These are phyloP conservation scores for Annona cherimola DNA, from an alignment of 164 flowering plant genomes.

Conservation along the genomic window DNA sequence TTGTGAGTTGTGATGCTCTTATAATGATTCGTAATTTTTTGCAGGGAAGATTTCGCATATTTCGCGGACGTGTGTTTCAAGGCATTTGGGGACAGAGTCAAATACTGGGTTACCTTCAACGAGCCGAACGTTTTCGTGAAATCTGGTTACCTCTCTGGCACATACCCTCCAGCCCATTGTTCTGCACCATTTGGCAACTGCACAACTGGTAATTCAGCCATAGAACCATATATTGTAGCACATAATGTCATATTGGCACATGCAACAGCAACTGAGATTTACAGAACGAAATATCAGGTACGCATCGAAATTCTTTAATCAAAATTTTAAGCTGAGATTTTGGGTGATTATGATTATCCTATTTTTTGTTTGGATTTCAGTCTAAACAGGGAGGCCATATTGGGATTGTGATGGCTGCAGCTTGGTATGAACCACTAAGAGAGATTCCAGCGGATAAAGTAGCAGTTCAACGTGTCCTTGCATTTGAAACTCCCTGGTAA, in stretches of 20 bases:
- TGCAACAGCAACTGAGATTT: constrained; percentile 7
- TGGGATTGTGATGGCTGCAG: background rate
- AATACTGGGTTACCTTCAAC: constrained; percentile 8
- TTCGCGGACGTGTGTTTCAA: constrained; percentile 4
- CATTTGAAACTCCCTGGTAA: background rate
- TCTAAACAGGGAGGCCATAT: background rate
- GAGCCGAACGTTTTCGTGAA: background rate
- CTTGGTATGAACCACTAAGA: constrained; percentile 1
- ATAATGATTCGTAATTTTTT: constrained; percentile 4
- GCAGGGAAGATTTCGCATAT: constrained; percentile 7
- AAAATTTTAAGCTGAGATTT: too few relatives aligned
- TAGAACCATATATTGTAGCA: constrained; percentile 9
- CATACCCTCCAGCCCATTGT: constrained; percentile 4
- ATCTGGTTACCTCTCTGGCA: background rate
- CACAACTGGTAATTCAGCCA: background rate
- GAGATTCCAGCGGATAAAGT: background rate
- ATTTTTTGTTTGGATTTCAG: background rate
- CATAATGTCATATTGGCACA: constrained; percentile 7
- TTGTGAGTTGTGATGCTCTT: background rate
- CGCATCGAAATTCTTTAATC: background rate
- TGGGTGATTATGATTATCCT: too few relatives aligned
- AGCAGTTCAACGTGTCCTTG: constrained; percentile 7
- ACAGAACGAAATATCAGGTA: constrained; percentile 8
- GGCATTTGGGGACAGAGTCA: constrained; percentile 9
- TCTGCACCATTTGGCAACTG: background rate